Evolutionary conservation across 176 grass and related monocot species (phyloP).

Genomic region (Sorghum bicolor): Sorghum_bicolor_NCBIv3 NC_012876.2:39049501-39050000

Average conservation of each 20-base stretch:
- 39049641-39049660: background rate
- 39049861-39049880: background rate
- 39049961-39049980: background rate
- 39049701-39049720: background rate
- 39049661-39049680: background rate
- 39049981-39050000: background rate
- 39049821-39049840: slow-evolving; percentile 42
- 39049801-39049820: background rate
- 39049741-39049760: slow-evolving; percentile 16
- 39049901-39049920: background rate
- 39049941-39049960: background rate
- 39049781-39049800: slow-evolving; percentile 6
- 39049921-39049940: background rate
- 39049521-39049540: too few species aligned
- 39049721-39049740: background rate
- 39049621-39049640: background rate
- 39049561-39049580: too few species aligned
- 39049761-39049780: slow-evolving; percentile 39
- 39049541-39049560: too few species aligned
- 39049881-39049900: background rate
- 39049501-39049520: too few species aligned
- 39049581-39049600: background rate
- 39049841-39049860: background rate
- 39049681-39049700: background rate
- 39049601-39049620: background rate